Evolutionary conservation across 805 yeast genomes (phyloP), one percentile per base, ranked within the genome.

Genomic region (Ogataea dorogensis): DNA sequence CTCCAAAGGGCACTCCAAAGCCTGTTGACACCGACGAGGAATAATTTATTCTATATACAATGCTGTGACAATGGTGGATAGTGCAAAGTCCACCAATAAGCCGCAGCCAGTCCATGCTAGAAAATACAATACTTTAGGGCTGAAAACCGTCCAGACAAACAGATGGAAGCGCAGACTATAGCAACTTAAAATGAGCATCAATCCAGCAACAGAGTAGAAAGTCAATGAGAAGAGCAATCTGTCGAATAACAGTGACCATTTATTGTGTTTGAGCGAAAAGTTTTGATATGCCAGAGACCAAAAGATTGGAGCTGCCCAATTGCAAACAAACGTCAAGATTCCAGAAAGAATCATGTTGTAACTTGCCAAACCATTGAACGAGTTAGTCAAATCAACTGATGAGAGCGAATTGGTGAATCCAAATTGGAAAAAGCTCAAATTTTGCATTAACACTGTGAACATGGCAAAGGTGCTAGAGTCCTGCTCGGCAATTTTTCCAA

Each of bases 1-100:
- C 94, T 53, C 96, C 98, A 49, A 93, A 93, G 79, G 98, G 98
- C 20, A 93, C 98, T 14, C 98, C 98, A 51, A 85, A 84, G 60
- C 95, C 96, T 5, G 79, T 71, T 19, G 95, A 93, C 56, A 82
- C 97, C 24, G 98, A 86, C 46, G 98, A 91, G 62, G 91, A 81
- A 21, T 75, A 73, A 32, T 12, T 26, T 33, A 24, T 19, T 33
- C 31, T 40, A 36, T 29, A 33, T 29, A 54, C 19, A 53, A 29
- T 7, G 47, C 40, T 16, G 51, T 40, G 14, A 57, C 34, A 10
- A 52, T 7, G 16, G 33, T 33, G 25, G 58, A 46, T 17, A 63
- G 20, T 5, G 56, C 18, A 41, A 63, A 58, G 22, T 69, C 73
- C 13, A 68, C 47, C 36, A 79, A 36, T 35, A 64, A 28, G 50